phyloP scores from a whole-genome alignment of 2,329 filamentous ascomycete genomes.

The Colletotrichum agaves region DNA sequence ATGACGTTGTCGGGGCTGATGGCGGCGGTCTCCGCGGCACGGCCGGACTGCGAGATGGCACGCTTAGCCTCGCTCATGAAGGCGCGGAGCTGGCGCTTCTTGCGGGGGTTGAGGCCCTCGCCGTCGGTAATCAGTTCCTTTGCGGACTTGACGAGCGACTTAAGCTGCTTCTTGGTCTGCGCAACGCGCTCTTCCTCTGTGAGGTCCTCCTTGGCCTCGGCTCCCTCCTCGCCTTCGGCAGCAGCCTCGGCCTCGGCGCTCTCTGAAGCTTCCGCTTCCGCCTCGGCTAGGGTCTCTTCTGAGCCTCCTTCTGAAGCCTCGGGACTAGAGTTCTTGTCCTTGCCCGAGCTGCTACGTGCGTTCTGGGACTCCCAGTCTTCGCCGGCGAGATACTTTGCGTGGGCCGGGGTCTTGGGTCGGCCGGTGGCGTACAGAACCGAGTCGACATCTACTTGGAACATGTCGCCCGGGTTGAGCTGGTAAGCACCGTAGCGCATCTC shows the following conservation, averaged over 20 bases:
- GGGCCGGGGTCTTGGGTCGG: constrained; percentile 65
- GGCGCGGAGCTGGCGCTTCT: constrained; percentile 80
- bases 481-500: constrained; percentile 95
- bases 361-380: constrained; percentile 44
- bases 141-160: constrained; percentile 65
- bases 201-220: constrained; percentile 39
- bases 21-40: constrained; percentile 44
- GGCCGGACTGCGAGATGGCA: constrained; percentile 66
- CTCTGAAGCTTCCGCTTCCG: constrained; percentile 29
- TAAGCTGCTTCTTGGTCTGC: constrained; percentile 54
- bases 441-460: constrained; percentile 95
- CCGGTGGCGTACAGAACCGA: constrained; percentile 91
- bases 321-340: constrained; percentile 39
- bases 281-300: constrained; percentile 13
- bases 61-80: constrained; percentile 74
- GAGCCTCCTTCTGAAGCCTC: constrained; percentile 16
- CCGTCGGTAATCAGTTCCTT: constrained; percentile 68
- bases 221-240: constrained; percentile 33
- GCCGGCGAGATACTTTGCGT: constrained; percentile 32
- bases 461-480: constrained; percentile 93
- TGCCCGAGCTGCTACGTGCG: constrained; percentile 44
- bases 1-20: constrained; percentile 57
- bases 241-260: constrained; percentile 39
- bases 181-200: constrained; percentile 43
- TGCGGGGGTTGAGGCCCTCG: constrained; percentile 69